A percentile compares a stretch with the other conserved stretches of the same genome.
phyloP scores from a whole-genome alignment of 1,139 yeast species.

The Pichia sp. region DNA sequence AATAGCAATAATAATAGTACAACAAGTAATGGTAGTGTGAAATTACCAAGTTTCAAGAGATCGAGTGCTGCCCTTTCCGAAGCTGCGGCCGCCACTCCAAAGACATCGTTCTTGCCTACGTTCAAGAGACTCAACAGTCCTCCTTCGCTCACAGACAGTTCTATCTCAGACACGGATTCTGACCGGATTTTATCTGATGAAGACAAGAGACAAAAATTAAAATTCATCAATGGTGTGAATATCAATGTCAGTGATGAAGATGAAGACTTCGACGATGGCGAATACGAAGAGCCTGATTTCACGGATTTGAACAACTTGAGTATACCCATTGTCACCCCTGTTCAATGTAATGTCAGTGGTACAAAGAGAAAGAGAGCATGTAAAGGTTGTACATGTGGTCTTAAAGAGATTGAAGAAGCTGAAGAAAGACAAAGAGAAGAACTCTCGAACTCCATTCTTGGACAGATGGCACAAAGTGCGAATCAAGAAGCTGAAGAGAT shows the following conservation, averaged over 20 bases:
- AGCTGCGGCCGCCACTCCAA: no score
- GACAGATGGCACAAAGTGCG: slow-evolving; percentile 52
- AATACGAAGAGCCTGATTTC: slow-evolving; percentile 27
- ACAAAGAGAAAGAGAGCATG: slow-evolving; percentile 82
- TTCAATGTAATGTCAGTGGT: slow-evolving; percentile 47
- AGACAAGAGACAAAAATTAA: slow-evolving; percentile 44
- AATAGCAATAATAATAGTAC: neutral
- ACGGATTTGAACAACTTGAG: slow-evolving; percentile 24
- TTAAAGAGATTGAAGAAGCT: slow-evolving; percentile 72
- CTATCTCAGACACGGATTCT: slow-evolving; percentile 39
- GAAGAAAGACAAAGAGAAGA: slow-evolving; percentile 50
- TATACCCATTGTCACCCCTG: slow-evolving; percentile 39
- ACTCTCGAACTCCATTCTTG: slow-evolving; percentile 45
- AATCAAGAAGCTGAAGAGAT: slow-evolving; percentile 52
- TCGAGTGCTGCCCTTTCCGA: no score
- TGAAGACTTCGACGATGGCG: neutral
- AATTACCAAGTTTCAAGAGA: neutral
- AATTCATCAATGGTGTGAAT: slow-evolving; percentile 26
- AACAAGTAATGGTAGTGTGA: neutral
- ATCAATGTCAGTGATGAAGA: slow-evolving; percentile 25
- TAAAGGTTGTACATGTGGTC: slow-evolving; percentile 97
- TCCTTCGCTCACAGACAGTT: slow-evolving; percentile 44
- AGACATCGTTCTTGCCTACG: no score
- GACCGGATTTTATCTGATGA: slow-evolving; percentile 34
- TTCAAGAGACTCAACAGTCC: slow-evolving; percentile 32